A percentile compares a stretch with the other conserved stretches of the same genome.
Evolutionary conservation across 1,284 basidiomycete species (phyloP).

Genomic region (Sanguinoderma infundibulare): DNA sequence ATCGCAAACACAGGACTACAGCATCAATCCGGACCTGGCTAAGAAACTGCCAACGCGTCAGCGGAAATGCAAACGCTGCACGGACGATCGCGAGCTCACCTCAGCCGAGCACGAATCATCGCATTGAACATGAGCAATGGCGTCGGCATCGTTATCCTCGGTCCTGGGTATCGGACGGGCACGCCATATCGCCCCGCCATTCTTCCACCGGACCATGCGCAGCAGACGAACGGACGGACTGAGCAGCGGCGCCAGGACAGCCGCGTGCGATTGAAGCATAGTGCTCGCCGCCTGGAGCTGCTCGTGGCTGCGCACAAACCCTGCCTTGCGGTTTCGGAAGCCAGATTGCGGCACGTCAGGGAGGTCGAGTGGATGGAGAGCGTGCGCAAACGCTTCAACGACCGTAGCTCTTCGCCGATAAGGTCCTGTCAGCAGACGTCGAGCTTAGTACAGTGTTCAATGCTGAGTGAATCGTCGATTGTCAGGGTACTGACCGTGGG

Average conservation of each 20-base stretch:
- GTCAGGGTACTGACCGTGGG: not conserved
- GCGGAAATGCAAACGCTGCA: not conserved
- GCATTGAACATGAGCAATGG: no score
- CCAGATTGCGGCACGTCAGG: not conserved
- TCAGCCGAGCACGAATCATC: not conserved
- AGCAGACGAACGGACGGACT: not conserved
- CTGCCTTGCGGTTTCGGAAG: not conserved
- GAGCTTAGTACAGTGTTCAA: not conserved
- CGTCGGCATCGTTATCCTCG: no score
- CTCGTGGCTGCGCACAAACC: not conserved
- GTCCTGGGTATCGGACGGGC: not conserved
- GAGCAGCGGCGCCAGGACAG: not conserved
- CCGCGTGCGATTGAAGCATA: not conserved
- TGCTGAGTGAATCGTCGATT: no score
- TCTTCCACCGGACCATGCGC: not conserved
- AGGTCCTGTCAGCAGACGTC: not conserved
- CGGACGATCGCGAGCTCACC: not conserved
- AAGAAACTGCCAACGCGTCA: not conserved
- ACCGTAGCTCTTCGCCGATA: not conserved
- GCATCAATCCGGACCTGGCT: no score
- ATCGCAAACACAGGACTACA: no score
- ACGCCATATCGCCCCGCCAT: not conserved
- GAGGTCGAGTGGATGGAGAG: not conserved
- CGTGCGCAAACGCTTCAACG: not conserved
- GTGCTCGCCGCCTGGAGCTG: not conserved